Conservation (phyloP, 176 grass and related monocot genomes). For the Saccharum officinarum region DNA sequence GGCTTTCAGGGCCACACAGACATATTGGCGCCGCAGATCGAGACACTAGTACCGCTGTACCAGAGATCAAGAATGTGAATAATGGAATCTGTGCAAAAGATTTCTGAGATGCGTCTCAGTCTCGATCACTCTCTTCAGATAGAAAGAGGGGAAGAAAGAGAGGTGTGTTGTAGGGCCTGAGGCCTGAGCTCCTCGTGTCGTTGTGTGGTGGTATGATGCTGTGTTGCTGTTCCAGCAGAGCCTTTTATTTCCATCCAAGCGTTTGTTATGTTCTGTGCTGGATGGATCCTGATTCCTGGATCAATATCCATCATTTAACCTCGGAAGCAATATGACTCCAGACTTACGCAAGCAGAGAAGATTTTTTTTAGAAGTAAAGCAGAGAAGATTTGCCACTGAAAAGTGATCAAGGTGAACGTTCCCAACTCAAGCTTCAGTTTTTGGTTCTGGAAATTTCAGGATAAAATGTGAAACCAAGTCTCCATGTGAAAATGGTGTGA, state of each 20-base stretch:
- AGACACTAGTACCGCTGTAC: neutral
- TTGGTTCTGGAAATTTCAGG: neutral
- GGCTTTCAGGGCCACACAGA: slow-evolving; percentile 14
- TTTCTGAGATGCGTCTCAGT: neutral
- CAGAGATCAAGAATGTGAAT: slow-evolving; percentile 16
- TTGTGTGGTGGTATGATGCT: slow-evolving; percentile 5
- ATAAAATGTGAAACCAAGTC: neutral
- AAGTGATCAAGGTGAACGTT: neutral
- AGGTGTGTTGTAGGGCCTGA: neutral
- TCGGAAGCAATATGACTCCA: neutral
- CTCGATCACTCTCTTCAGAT: neutral
- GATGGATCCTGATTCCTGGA: neutral
- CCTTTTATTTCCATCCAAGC: slow-evolving; percentile 14
- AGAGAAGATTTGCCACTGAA: neutral
- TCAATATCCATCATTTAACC: slow-evolving; percentile 3
- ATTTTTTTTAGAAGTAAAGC: no score
- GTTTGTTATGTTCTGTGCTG: neutral
- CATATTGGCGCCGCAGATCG: slow-evolving; percentile 22
- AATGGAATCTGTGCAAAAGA: slow-evolving; percentile 15
- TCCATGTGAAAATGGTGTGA: neutral
- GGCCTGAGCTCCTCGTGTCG: slow-evolving; percentile 14
- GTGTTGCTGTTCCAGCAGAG: neutral
- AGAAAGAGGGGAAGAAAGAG: neutral
- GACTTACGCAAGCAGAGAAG: neutral
- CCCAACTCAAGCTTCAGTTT: neutral